Base-by-base conservation (phyloP, 1,284 basidiomycete genomes). In the Somion occarium region DNA sequence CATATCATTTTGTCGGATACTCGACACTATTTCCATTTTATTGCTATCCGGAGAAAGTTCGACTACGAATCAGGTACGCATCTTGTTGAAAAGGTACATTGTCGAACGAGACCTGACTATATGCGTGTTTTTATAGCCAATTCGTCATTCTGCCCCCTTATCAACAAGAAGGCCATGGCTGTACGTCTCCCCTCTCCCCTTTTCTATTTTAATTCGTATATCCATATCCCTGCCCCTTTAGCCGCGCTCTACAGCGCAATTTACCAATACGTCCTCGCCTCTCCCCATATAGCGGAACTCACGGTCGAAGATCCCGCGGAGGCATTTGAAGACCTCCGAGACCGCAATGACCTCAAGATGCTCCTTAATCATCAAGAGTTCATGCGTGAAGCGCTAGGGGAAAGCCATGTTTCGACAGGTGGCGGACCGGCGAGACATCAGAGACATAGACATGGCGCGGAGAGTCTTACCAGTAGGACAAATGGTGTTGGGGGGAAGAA, bases 241-340 rank as follows among this genome's bases (percentile, higher is more conserved):
- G 92, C 93, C 48, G 85, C 87, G 53, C 81, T 99, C 11, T 99
- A 98, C 73, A 82, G 74, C 25, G 82, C 92, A 1, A 88, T 96
- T 42, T 96, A 95, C 70, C 79, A 86, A 61, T 80, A 90, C 64
- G 79, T 91, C 46, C 70, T 91, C 34, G 70, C 75, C 5, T 78
- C 83, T 38, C 71, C 83, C 0, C 73, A 79, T 41, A 83, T 98
- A 27, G 83, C 87, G 9, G 96, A 99, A 68, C 73, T 99, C 48
- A 98, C 94, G 0, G 90, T 99, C 19, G 96, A 99, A 72, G 96
- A 99, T 66, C 96, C 96, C 0, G 93, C 93, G 0, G 96, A 99
- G 69, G 88, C 91, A 7, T 96, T 97, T 63, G 94, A 97, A 65
- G 93, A 97, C 63, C 76, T 99, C 49, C 80, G 96, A 30, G 97